Percentiles rank a stretch among this genome's conserved stretches.
phyloP scores from a whole-genome alignment of 2,329 filamentous ascomycete species.

The Colletotrichum truncatum region DNA sequence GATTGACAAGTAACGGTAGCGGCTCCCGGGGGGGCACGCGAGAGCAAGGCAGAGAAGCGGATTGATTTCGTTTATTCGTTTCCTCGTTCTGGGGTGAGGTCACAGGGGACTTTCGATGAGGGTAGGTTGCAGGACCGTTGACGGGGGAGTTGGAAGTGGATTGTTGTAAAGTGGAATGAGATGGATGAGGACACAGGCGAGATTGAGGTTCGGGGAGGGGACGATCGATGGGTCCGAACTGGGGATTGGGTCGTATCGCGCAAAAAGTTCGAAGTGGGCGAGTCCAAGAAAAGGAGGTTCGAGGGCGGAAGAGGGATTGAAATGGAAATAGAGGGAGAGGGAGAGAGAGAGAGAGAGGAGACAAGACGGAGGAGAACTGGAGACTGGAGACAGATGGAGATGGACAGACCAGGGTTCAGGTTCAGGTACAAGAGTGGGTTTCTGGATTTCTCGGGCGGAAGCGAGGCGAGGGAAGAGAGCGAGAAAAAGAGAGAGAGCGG shows the following conservation, averaged over 20 bases:
- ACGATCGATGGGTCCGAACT: constrained; percentile 21
- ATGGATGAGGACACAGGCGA: constrained; percentile 17
- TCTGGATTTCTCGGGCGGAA: too few relatives aligned
- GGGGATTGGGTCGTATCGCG: constrained; percentile 13
- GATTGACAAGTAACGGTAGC: background rate
- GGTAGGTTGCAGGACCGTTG: background rate
- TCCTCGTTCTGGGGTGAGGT: constrained; percentile 10
- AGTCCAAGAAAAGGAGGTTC: background rate
- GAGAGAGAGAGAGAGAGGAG: background rate
- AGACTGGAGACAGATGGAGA: background rate
- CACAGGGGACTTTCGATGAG: background rate
- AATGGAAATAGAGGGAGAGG: background rate
- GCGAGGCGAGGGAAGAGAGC: background rate
- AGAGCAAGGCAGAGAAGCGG: background rate
- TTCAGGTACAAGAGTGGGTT: too few relatives aligned
- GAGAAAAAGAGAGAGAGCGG: background rate
- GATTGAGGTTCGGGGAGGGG: constrained; percentile 16
- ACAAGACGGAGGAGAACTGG: background rate
- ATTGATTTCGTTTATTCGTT: background rate
- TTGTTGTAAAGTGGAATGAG: constrained; percentile 10
- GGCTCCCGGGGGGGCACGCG: background rate
- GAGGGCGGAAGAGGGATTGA: background rate
- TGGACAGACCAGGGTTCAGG: background rate
- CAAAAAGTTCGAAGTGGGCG: background rate
- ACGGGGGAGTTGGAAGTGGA: constrained; percentile 1